Evolutionary conservation across 177 flowering plant genomes (phyloP).

Genomic region (Vitis hybrid): DNA sequence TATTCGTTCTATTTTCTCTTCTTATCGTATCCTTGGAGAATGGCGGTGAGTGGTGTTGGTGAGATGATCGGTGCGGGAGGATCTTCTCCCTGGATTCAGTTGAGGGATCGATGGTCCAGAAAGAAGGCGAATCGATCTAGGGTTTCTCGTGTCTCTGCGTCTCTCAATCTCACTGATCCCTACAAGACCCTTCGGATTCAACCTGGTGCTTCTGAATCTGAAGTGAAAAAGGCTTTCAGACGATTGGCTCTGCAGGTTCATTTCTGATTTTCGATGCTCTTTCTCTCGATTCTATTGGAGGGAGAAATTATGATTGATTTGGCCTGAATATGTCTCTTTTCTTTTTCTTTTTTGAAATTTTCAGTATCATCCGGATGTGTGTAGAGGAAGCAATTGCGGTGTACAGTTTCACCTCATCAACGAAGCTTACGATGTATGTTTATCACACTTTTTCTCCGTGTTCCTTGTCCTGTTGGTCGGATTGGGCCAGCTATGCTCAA

Average conservation of each 20-base stretch:
- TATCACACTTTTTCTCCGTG: neutral
- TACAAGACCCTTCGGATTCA: conserved; percentile 63
- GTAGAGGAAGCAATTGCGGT: conserved; percentile 78
- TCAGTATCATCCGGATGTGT: conserved; percentile 99
- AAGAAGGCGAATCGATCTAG: conserved; percentile 4
- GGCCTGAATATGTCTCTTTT: neutral
- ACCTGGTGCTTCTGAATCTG: conserved; percentile 81
- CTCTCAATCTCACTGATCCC: conserved; percentile 42
- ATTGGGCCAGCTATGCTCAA: no score
- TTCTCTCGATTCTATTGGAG: neutral
- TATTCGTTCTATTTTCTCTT: neutral
- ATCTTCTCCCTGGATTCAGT: conserved; percentile 9
- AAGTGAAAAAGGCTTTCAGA: conserved; percentile 84
- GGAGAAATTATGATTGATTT: neutral
- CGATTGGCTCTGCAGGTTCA: conserved; percentile 76
- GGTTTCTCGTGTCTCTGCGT: conserved; percentile 16
- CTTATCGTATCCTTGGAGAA: neutral
- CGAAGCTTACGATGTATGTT: conserved; percentile 88
- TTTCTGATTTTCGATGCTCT: neutral
- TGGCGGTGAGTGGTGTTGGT: conserved; percentile 6
- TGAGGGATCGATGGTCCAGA: conserved; percentile 1
- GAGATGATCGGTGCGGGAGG: conserved; percentile 8
- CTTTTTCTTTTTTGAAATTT: conserved; percentile 9
- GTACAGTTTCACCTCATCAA: conserved; percentile 74
- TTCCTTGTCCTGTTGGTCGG: neutral